A percentile compares a stretch with the other conserved stretches of the same genome.
These are phyloP conservation scores for Phytopythium vexans DNA, from an alignment of 352 stramenopile genomes.

Conservation along the genomic window DNA sequence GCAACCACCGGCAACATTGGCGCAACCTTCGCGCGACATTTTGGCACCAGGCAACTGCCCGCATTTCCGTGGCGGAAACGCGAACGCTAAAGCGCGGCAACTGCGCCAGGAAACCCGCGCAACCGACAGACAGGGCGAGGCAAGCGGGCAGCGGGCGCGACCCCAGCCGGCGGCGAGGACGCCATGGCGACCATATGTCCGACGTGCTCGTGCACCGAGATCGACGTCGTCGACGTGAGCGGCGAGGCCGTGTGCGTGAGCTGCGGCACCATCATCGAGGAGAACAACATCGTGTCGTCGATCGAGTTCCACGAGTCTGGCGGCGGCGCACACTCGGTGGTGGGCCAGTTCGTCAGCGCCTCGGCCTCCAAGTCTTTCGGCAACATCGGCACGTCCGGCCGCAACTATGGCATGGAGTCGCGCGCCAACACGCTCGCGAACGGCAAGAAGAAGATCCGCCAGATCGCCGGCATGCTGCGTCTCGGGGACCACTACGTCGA, in stretches of 20 bases:
- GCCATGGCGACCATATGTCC: constrained; percentile 82
- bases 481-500: constrained; percentile 95
- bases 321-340: constrained; percentile 88
- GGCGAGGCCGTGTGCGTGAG: constrained; percentile 86
- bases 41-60: not conserved
- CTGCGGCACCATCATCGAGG: constrained; percentile 94
- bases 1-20: constrained; percentile 6
- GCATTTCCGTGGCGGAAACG: not conserved
- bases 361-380: constrained; percentile 91
- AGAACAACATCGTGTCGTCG: constrained; percentile 97
- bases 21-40: constrained; percentile 11
- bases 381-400: constrained; percentile 79
- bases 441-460: constrained; percentile 91
- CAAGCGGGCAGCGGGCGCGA: not conserved
- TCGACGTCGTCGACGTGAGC: constrained; percentile 93
- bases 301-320: constrained; percentile 96
- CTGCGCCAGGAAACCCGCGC: not conserved
- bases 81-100: not conserved
- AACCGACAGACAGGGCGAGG: not conserved
- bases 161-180: not conserved
- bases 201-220: constrained; percentile 94
- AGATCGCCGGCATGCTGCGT: constrained; percentile 92
- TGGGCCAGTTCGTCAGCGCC: constrained; percentile 95
- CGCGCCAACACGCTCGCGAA: constrained; percentile 96
- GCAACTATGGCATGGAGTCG: constrained; percentile 93